These are phyloP conservation scores for Penicillium goetzii DNA, from an alignment of 495 filamentous ascomycete species.

Conservation along the genomic window DNA sequence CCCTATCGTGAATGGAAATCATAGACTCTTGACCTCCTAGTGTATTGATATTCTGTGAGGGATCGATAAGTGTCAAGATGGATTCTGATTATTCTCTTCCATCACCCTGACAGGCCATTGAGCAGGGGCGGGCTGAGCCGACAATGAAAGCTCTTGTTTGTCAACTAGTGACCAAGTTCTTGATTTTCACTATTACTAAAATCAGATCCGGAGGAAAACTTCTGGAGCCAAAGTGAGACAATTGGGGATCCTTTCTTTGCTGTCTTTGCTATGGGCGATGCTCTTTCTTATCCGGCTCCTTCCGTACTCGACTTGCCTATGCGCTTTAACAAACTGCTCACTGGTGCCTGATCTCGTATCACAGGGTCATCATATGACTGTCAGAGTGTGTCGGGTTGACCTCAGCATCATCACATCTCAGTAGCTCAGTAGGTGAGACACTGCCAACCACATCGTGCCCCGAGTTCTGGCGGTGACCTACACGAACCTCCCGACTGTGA, in stretches of 20 bases:
- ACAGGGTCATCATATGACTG: not conserved
- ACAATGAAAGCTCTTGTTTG: not conserved
- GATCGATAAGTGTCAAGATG: not conserved
- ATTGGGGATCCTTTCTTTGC: not conserved
- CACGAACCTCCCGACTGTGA: not conserved
- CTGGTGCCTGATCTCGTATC: conserved; percentile 5
- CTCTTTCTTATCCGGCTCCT: not conserved
- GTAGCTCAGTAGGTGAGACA: conserved; percentile 19
- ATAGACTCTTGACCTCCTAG: not conserved
- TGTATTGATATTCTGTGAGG: not conserved
- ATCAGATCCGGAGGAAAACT: not conserved
- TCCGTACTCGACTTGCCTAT: not conserved
- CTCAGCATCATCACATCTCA: not conserved
- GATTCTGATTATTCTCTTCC: not conserved
- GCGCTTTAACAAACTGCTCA: not conserved
- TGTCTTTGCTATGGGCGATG: not conserved
- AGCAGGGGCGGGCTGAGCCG: not conserved
- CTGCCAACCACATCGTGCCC: conserved; percentile 19
- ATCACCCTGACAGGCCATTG: not conserved
- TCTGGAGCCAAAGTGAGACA: not conserved
- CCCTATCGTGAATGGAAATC: not conserved
- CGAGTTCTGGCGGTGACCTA: conserved; percentile 12
- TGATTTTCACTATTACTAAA: not conserved
- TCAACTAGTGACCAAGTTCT: not conserved
- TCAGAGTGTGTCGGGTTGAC: not conserved